Percentiles rank a stretch among this genome's conserved stretches.
Evolutionary conservation across 1,139 yeast species (phyloP).

Genomic region (Saccharomyces pastorianus): DNA sequence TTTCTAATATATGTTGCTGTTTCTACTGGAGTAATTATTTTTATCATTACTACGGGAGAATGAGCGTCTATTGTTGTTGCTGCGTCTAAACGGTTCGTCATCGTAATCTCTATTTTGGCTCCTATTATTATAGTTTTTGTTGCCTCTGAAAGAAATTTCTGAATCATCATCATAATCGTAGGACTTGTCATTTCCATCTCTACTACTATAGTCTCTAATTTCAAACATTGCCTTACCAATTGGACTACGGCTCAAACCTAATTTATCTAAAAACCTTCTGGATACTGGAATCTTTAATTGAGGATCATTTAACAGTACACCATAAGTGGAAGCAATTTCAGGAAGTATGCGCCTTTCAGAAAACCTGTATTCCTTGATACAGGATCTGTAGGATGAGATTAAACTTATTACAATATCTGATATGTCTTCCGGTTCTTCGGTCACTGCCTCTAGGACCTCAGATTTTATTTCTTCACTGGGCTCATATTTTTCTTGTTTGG

Average conservation of each 20-base stretch:
- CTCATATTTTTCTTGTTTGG: slow-evolving; percentile 33
- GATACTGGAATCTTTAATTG: slow-evolving; percentile 17
- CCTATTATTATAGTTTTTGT: neutral
- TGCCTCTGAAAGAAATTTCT: neutral
- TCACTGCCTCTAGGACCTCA: slow-evolving; percentile 22
- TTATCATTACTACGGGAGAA: neutral
- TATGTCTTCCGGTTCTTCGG: slow-evolving; percentile 24
- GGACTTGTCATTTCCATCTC: neutral
- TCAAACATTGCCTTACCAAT: slow-evolving; percentile 16
- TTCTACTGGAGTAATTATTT: neutral
- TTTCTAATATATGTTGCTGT: neutral
- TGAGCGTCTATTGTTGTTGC: neutral
- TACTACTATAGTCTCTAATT: neutral
- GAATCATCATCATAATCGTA: neutral
- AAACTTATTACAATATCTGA: slow-evolving; percentile 21
- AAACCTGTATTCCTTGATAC: slow-evolving; percentile 20
- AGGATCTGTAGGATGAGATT: slow-evolving; percentile 24
- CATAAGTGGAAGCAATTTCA: slow-evolving; percentile 23
- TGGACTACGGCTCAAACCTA: slow-evolving; percentile 18
- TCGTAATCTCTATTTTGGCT: neutral
- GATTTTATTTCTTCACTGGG: slow-evolving; percentile 19
- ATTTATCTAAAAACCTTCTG: slow-evolving; percentile 12
- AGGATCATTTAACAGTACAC: slow-evolving; percentile 20
- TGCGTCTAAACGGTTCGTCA: slow-evolving; percentile 31
- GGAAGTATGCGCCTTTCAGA: slow-evolving; percentile 13